phyloP scores from a whole-genome alignment of 495 filamentous ascomycete species.

The Aspergillus egyptiacus region DNA sequence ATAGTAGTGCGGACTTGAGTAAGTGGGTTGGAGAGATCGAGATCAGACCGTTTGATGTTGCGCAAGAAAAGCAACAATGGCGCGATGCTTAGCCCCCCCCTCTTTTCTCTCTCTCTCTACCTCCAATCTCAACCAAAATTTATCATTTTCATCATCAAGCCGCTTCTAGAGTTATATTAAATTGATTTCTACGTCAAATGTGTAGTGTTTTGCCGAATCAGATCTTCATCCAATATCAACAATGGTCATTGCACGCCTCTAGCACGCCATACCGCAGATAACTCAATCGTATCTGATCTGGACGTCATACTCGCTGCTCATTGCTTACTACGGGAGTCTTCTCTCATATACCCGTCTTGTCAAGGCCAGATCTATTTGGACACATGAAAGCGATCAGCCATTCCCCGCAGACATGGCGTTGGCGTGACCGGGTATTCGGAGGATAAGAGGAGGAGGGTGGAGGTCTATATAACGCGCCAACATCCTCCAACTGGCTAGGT shows the following conservation, averaged over 20 bases:
- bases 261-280: constrained; percentile 9
- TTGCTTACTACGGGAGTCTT: neutral
- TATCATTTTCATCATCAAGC: neutral
- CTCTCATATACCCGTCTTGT: neutral
- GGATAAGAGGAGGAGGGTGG: constrained; percentile 5
- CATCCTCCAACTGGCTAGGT: neutral
- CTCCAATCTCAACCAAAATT: neutral
- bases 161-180: neutral
- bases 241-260: neutral
- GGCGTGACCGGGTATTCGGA: constrained; percentile 17
- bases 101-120: neutral
- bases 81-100: constrained; percentile 19
- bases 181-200: neutral
- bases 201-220: neutral
- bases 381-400: constrained; percentile 6
- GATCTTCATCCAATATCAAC: neutral
- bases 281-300: constrained; percentile 10
- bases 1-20: too few relatives aligned
- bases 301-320: neutral
- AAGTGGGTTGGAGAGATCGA: neutral
- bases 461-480: constrained; percentile 17
- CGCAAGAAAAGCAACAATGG: constrained; percentile 15
- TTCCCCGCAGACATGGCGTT: constrained; percentile 25
- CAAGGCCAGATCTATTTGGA: neutral
- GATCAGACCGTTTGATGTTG: constrained; percentile 10